phyloP scores from a whole-genome alignment of 176 grass and related monocot genomes.

The Carex parvula region DNA sequence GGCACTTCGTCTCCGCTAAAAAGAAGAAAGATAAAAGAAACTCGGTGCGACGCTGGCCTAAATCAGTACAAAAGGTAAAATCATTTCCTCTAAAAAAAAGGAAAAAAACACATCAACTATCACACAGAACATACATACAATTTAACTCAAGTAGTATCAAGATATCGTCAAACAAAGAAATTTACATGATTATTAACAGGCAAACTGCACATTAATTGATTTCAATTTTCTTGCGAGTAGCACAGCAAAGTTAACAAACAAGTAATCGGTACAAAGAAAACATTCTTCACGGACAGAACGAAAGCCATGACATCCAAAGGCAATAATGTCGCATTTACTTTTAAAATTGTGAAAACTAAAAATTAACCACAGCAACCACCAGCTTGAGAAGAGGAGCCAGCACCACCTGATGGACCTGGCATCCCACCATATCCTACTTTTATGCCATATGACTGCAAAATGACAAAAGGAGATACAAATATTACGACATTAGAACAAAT shows the following conservation, averaged over 20 bases:
- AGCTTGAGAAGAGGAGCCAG: constrained; percentile 33
- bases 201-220: background rate
- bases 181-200: constrained; percentile 28
- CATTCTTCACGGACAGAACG: background rate
- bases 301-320: constrained; percentile 22
- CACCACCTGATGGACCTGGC: constrained; percentile 31
- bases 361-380: constrained; percentile 40
- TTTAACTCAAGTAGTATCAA: background rate
- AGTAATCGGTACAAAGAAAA: constrained; percentile 20
- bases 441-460: constrained; percentile 40
- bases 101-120: background rate
- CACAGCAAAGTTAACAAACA: constrained; percentile 21
- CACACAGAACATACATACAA: background rate
- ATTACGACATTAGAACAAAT: constrained; percentile 2
- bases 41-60: background rate
- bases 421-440: constrained; percentile 46
- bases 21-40: background rate
- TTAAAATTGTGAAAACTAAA: constrained; percentile 9
- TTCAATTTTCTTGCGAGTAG: constrained; percentile 15
- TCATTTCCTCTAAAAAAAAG: background rate
- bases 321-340: constrained; percentile 6
- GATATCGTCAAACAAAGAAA: constrained; percentile 6
- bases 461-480: constrained; percentile 2
- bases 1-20: background rate
- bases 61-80: background rate